Base-by-base conservation (phyloP, 164 flowering plant species). In the Saururus chinensis region DNA sequence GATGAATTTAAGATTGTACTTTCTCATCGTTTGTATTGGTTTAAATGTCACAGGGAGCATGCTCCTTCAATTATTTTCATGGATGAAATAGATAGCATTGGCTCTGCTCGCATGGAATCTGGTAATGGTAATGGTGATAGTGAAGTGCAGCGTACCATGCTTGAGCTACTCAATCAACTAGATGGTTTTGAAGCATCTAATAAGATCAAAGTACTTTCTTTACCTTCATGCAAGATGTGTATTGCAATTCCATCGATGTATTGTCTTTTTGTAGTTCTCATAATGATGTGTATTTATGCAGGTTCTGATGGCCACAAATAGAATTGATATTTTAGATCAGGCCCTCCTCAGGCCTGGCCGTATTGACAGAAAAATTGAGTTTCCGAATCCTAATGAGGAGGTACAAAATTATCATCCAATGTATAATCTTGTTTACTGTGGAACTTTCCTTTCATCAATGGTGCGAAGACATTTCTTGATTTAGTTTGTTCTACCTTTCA, bases 101-200 rank as follows among this genome's bases (percentile, higher is more conserved):
- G 97, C 65, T 91, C 97, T 71, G 86, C 97, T 61, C 76, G 97
- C 26, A 95, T 95, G 99, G 99, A 95, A 74, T 95, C 99, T 75
- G 99, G 99, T 12, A 85, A 86, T 71, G 97, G 97, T n/a, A 95
- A 95, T 80, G 96, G 99, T 41, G 99, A 95, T 51, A 90, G 97
- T 81, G 97, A 91, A 71, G 99, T 95, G 62, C 97, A 91, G 73
- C 73, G 99, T 26, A 95, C 99, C 60, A 95, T 91, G 99, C 79
- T 91, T 73, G 99, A 95, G 82, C 95, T 95, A 74, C 97, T 95
- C 48, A 95, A 91, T 68, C 99, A 95, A 59, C 82, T 95, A 58
- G 99, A 95, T 83, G 99, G 97, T 51, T 91, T 95, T 77, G 99
- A 95, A 74, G 99, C 97, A 63, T 91, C 99, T 19, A 95, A 95